Evolutionary conservation across 257 asterid species (phyloP).

Genomic region (Plantago ovata): DNA sequence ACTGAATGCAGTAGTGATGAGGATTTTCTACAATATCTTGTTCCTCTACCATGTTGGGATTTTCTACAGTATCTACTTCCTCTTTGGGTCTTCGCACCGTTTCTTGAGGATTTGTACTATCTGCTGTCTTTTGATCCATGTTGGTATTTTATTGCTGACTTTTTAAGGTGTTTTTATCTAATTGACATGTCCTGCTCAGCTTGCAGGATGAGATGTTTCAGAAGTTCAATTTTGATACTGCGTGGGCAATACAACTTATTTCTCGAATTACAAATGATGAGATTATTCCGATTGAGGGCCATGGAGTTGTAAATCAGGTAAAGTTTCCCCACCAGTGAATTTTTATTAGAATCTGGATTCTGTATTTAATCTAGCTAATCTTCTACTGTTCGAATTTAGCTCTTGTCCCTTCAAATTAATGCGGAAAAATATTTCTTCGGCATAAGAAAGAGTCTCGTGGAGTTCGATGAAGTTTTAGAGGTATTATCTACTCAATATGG

Average conservation of each 20-base stretch:
- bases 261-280: conserved; percentile 85
- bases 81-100: too few species aligned
- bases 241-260: conserved; percentile 93
- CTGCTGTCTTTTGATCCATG: neutral
- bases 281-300: conserved; percentile 90
- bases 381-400: conserved; percentile 45
- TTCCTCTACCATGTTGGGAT: too few species aligned
- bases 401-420: conserved; percentile 81
- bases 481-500: conserved; percentile 33
- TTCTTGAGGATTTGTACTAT: too few species aligned
- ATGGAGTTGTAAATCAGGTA: conserved; percentile 85
- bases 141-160: neutral
- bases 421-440: conserved; percentile 90
- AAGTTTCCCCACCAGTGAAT: conserved; percentile 15
- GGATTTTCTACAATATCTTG: too few species aligned
- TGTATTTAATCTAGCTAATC: conserved; percentile 18
- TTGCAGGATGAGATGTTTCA: conserved; percentile 98
- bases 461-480: conserved; percentile 99
- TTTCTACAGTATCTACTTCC: too few species aligned
- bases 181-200: conserved; percentile 38
- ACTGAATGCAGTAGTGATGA: too few species aligned
- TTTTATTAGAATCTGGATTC: conserved; percentile 11
- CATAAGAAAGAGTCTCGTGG: conserved; percentile 91
- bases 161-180: conserved; percentile 14
- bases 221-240: conserved; percentile 92